Evolutionary conservation across 192 early-diverging fungal genomes (phyloP).

Genomic region (Dimargaris verticillata): DNA sequence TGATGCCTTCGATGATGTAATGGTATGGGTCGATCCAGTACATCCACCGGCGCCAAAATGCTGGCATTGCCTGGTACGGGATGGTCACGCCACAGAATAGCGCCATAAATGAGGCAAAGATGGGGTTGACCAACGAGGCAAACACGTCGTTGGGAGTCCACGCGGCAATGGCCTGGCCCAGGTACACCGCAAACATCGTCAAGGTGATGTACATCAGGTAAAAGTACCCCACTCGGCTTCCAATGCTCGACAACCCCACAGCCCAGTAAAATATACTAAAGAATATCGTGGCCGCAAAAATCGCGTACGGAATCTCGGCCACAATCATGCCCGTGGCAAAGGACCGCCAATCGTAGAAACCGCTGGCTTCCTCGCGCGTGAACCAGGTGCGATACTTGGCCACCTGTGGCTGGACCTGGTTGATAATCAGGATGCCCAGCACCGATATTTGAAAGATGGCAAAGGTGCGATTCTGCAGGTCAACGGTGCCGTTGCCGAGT

Average conservation of each 20-base stretch:
- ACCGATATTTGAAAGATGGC: constrained; percentile 51
- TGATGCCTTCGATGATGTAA: constrained; percentile 46
- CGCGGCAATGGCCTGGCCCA: constrained; percentile 56
- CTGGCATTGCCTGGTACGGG: constrained; percentile 36
- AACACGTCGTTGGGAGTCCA: constrained; percentile 38
- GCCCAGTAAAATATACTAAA: constrained; percentile 66
- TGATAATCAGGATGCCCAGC: constrained; percentile 51
- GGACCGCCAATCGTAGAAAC: constrained; percentile 50
- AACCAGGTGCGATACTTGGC: constrained; percentile 47
- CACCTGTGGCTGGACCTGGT: constrained; percentile 47
- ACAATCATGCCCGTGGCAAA: constrained; percentile 43
- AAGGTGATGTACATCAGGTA: constrained; percentile 42
- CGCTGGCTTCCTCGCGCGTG: constrained; percentile 44
- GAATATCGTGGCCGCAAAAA: constrained; percentile 40
- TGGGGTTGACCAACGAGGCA: constrained; percentile 45
- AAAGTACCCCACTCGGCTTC: constrained; percentile 38
- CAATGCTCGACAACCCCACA: constrained; percentile 33
- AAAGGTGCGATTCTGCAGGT: constrained; percentile 50
- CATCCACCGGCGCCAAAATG: constrained; percentile 55
- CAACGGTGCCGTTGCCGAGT: constrained; percentile 29
- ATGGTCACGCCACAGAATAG: constrained; percentile 60
- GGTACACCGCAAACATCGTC: constrained; percentile 44
- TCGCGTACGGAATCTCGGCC: constrained; percentile 52
- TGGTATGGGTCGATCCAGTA: constrained; percentile 49
- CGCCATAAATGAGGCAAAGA: constrained; percentile 44